Percentiles rank a stretch among this genome's conserved stretches.
Conservation (phyloP, 2,329 filamentous ascomycete genomes). For the Microdochium trichocladiopsis region DNA sequence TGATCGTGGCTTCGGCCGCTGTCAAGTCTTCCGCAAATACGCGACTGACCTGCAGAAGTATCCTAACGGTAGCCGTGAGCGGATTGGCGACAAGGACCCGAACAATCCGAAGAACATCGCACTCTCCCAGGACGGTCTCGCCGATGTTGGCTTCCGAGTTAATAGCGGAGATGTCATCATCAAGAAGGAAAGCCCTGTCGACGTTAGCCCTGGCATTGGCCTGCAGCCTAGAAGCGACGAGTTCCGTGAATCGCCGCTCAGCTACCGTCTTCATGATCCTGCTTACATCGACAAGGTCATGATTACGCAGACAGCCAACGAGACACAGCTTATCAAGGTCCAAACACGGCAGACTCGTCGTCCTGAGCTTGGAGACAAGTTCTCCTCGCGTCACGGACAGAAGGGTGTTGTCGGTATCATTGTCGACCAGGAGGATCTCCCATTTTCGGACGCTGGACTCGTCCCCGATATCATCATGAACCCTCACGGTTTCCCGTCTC, state of each 20-base stretch:
- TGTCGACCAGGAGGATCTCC: constrained; percentile 93
- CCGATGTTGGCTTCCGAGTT: constrained; percentile 76
- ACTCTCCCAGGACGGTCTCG: constrained; percentile 81
- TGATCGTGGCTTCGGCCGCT: constrained; percentile 91
- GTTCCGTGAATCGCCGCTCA: constrained; percentile 61
- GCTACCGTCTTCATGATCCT: constrained; percentile 77
- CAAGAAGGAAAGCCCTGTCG: constrained; percentile 80
- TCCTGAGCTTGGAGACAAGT: constrained; percentile 95
- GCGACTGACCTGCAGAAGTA: constrained; percentile 82
- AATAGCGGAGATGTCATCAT: constrained; percentile 78
- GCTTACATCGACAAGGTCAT: constrained; percentile 95
- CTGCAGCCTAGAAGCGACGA: constrained; percentile 56
- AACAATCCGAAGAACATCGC: constrained; percentile 57
- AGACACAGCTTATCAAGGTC: constrained; percentile 83
- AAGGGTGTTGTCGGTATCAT: constrained; percentile 98
- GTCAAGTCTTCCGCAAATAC: constrained; percentile 97
- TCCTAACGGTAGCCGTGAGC: constrained; percentile 67
- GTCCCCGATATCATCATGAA: constrained; percentile 99
- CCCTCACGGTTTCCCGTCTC: constrained; percentile 97
- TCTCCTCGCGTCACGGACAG: constrained; percentile 95
- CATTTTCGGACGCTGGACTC: constrained; percentile 84
- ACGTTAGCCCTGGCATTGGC: constrained; percentile 68
- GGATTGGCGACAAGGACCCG: constrained; percentile 59
- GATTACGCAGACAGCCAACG: constrained; percentile 81
- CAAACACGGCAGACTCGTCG: constrained; percentile 93